Evolutionary conservation across 192 early-diverging fungal species (phyloP).

Genomic region (Umbelopsis isabellina): DNA sequence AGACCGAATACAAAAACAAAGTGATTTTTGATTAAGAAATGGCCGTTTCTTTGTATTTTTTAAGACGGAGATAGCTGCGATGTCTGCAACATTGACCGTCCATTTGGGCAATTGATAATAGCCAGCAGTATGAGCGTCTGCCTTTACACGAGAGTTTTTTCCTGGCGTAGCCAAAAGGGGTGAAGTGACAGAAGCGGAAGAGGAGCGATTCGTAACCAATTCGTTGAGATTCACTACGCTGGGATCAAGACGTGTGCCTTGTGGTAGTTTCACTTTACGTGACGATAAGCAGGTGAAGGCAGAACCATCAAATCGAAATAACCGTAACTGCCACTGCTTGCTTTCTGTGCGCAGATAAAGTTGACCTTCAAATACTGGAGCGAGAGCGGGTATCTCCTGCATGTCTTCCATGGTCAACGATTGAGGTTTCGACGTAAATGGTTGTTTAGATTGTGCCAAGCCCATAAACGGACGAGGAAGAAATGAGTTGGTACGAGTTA

Average conservation of each 20-base stretch:
- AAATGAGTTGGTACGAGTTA: neutral
- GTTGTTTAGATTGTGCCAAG: neutral
- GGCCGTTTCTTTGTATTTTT: slow-evolving; percentile 22
- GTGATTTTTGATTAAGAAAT: slow-evolving; percentile 22
- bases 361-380: slow-evolving; percentile 45
- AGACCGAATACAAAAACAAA: slow-evolving; percentile 38
- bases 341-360: slow-evolving; percentile 36
- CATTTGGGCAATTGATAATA: slow-evolving; percentile 45
- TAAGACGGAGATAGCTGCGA: slow-evolving; percentile 31
- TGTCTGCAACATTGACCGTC: slow-evolving; percentile 36
- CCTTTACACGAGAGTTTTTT: slow-evolving; percentile 17
- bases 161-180: slow-evolving; percentile 36
- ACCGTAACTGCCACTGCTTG: slow-evolving; percentile 38
- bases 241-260: slow-evolving; percentile 19
- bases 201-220: slow-evolving; percentile 1
- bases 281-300: slow-evolving; percentile 39
- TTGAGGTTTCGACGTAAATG: neutral
- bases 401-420: slow-evolving; percentile 20
- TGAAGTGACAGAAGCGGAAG: slow-evolving; percentile 22
- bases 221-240: slow-evolving; percentile 1
- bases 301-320: slow-evolving; percentile 45
- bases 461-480: slow-evolving; percentile 18
- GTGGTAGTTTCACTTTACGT: slow-evolving; percentile 34
- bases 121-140: slow-evolving; percentile 7
- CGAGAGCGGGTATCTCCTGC: slow-evolving; percentile 32